These are phyloP conservation scores for Beauveria asiatica DNA, from an alignment of 2,329 filamentous ascomycete genomes.

Conservation along the genomic window DNA sequence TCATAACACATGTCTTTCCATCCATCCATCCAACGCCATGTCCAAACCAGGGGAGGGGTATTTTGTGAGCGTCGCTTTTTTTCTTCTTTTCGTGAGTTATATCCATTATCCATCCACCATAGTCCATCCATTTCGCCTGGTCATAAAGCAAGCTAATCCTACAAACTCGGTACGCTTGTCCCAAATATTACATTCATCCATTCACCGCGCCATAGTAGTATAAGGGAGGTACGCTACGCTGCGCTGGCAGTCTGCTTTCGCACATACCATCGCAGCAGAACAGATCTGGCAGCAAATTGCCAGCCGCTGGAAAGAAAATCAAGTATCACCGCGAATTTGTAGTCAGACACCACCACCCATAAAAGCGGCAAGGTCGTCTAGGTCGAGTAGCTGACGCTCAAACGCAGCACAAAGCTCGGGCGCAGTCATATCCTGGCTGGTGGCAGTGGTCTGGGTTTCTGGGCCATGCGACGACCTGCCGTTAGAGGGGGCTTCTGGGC, in stretches of 20 bases:
- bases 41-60: conserved; percentile 1
- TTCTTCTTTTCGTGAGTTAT: neutral
- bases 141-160: neutral
- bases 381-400: conserved; percentile 50
- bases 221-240: neutral
- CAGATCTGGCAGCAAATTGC: neutral
- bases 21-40: conserved; percentile 1
- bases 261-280: neutral
- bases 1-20: neutral
- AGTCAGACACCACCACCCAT: conserved; percentile 51
- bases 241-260: neutral
- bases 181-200: neutral
- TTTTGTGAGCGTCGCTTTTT: neutral
- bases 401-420: conserved; percentile 50
- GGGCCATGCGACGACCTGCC: conserved; percentile 21
- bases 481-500: conserved; percentile 22
- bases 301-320: neutral
- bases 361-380: conserved; percentile 53
- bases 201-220: neutral
- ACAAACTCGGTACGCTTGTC: neutral
- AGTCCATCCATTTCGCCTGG: neutral
- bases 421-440: conserved; percentile 47
- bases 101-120: neutral
- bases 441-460: conserved; percentile 26
- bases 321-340: neutral